Percentiles rank a stretch among this genome's conserved stretches.
Evolutionary conservation across 169 alveolate species (phyloP).

Genomic region (Plasmodium gallinaceum): DNA sequence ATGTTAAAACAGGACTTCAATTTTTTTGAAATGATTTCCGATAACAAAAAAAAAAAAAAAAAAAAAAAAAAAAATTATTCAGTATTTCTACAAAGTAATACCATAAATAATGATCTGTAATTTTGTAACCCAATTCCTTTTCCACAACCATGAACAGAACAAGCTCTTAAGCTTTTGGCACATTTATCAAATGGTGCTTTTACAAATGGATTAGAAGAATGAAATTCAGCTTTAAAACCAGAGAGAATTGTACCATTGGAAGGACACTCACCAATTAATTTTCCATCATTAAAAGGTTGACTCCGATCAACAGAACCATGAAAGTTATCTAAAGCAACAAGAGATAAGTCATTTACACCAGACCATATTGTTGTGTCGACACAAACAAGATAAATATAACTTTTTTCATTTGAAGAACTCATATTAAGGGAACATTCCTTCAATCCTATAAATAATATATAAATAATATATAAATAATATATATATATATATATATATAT

Average conservation of each 20-base stretch:
- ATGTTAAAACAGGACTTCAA: too few species aligned
- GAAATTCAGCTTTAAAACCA: constrained; percentile 54
- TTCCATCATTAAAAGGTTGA: constrained; percentile 55
- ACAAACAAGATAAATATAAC: constrained; percentile 48
- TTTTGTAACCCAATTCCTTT: constrained; percentile 41
- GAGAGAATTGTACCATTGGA: constrained; percentile 39
- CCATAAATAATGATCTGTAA: constrained; percentile 26
- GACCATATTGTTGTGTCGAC: constrained; percentile 71
- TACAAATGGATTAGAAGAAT: constrained; percentile 71
- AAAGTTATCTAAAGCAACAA: constrained; percentile 42
- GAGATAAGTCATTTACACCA: constrained; percentile 26
- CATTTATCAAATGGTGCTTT: constrained; percentile 53
- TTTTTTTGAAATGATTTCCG: too few species aligned
- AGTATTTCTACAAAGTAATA: constrained; percentile 38
- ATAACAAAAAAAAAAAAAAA: too few species aligned
- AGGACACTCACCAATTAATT: constrained; percentile 45
- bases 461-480: background rate
- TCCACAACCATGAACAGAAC: constrained; percentile 73
- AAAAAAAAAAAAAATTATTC: background rate
- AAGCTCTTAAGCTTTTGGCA: constrained; percentile 38
- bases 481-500: constrained; percentile 11
- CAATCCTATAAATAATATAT: constrained; percentile 21
- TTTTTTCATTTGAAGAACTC: constrained; percentile 26
- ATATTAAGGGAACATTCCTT: constrained; percentile 67
- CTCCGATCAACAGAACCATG: constrained; percentile 42